Percentiles rank a stretch among this genome's conserved stretches.
phyloP scores from a whole-genome alignment of 1,284 basidiomycete species.

The Cutaneotrichosporon sp. region DNA sequence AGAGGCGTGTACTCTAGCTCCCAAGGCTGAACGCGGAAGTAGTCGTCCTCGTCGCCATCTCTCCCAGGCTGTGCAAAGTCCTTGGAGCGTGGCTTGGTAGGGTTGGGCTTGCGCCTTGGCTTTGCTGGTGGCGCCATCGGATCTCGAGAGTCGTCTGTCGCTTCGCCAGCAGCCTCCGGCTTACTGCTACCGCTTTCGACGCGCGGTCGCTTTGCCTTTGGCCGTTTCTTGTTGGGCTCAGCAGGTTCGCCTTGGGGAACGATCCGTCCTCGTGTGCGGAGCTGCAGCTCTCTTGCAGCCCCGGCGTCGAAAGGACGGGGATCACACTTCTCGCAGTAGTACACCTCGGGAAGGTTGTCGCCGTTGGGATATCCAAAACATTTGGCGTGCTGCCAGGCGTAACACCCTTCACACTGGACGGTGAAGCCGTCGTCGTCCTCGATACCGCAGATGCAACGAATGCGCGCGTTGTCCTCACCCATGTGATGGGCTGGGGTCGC shows the following conservation, averaged over 20 bases:
- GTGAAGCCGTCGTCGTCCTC: conserved; percentile 83
- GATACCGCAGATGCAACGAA: conserved; percentile 53
- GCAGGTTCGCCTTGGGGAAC: conserved; percentile 7
- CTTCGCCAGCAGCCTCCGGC: conserved; percentile 8
- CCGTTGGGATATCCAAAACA: conserved; percentile 74
- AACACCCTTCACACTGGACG: conserved; percentile 86
- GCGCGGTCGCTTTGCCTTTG: conserved; percentile 24
- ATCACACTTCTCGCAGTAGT: conserved; percentile 50
- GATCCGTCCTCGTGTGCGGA: conserved; percentile 17
- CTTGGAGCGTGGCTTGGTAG: conserved; percentile 21
- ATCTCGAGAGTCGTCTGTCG: conserved; percentile 16
- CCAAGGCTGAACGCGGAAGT: conserved; percentile 45
- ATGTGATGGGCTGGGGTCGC: conserved; percentile 42
- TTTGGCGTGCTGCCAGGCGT: conserved; percentile 84
- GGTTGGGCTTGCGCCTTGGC: conserved; percentile 18
- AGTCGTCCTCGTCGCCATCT: conserved; percentile 39
- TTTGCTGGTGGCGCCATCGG: conserved; percentile 23
- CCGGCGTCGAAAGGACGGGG: conserved; percentile 41
- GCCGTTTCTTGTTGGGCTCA: conserved; percentile 18
- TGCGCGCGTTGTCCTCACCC: conserved; percentile 50
- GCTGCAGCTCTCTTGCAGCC: conserved; percentile 33
- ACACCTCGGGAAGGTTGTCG: conserved; percentile 66
- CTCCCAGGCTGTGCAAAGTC: conserved; percentile 3
- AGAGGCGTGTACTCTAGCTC: conserved; percentile 51
- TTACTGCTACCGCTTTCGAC: conserved; percentile 8